These are phyloP conservation scores for Coemansia brasiliensis DNA, from an alignment of 192 early-diverging fungal genomes.

Conservation along the genomic window DNA sequence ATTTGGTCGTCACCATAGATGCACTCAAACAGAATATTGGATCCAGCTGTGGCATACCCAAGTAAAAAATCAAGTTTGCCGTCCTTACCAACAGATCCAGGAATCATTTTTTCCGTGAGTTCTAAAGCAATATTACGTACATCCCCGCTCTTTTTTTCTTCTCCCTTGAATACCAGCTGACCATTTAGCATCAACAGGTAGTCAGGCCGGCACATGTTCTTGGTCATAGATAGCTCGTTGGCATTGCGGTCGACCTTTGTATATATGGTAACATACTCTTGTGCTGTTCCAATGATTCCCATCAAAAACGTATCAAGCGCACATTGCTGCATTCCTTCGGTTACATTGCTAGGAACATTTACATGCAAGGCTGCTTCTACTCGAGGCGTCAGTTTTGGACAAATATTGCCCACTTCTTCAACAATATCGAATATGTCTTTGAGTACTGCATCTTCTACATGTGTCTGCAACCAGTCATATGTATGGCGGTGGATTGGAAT, in stretches of 20 bases:
- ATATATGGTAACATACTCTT: conserved; percentile 20
- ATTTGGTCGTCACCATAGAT: conserved; percentile 33
- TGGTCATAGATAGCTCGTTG: conserved; percentile 34
- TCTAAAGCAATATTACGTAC: conserved; percentile 34
- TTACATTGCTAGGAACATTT: conserved; percentile 16
- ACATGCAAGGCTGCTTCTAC: conserved; percentile 33
- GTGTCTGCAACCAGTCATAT: conserved; percentile 14
- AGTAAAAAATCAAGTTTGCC: conserved; percentile 34
- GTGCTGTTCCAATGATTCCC: conserved; percentile 35
- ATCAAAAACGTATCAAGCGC: conserved; percentile 40
- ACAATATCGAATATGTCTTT: conserved; percentile 27
- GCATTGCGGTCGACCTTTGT: conserved; percentile 41
- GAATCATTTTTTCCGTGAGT: conserved; percentile 32
- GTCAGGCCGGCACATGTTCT: conserved; percentile 26
- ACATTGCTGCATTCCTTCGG: conserved; percentile 48
- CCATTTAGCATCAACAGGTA: conserved; percentile 35
- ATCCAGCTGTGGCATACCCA: conserved; percentile 42
- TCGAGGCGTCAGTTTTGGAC: conserved; percentile 34
- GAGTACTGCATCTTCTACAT: conserved; percentile 13
- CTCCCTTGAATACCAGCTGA: conserved; percentile 50
- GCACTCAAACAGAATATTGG: conserved; percentile 40
- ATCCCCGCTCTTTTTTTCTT: conserved; percentile 42
- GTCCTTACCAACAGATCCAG: conserved; percentile 24
- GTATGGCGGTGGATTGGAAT: conserved; percentile 36
- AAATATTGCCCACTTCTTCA: conserved; percentile 38